Percentiles rank a stretch among this genome's conserved stretches.
phyloP scores from a whole-genome alignment of 2,329 filamentous ascomycete species.

The Onygenales sp. region DNA sequence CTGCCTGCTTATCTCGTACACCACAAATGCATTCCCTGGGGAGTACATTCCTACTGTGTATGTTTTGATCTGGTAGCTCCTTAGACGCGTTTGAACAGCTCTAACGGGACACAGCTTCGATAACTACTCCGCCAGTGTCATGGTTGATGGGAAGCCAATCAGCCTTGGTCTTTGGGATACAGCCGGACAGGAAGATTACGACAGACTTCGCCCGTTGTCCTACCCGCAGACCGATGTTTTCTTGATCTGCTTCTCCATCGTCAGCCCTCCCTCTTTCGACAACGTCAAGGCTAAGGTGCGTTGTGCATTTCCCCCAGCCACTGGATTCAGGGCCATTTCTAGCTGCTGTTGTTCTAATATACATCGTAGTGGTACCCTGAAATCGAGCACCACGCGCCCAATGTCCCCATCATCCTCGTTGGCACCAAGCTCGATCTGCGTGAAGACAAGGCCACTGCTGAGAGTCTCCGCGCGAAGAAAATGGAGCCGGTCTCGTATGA shows the following conservation, averaged over 20 bases:
- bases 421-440: slow-evolving; percentile 94
- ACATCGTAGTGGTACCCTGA: slow-evolving; percentile 81
- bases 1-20: slow-evolving; percentile 98
- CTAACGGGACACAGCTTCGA: slow-evolving; percentile 60
- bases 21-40: slow-evolving; percentile 98
- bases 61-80: slow-evolving; percentile 14
- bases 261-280: slow-evolving; percentile 94
- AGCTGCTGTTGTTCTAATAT: neutral
- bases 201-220: slow-evolving; percentile 84
- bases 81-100: slow-evolving; percentile 4
- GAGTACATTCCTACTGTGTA: slow-evolving; percentile 96
- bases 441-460: slow-evolving; percentile 74
- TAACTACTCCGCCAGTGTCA: slow-evolving; percentile 98
- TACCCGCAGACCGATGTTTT: slow-evolving; percentile 99
- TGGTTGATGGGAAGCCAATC: slow-evolving; percentile 97
- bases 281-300: slow-evolving; percentile 97
- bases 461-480: slow-evolving; percentile 77
- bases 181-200: slow-evolving; percentile 96
- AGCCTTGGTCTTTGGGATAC: slow-evolving; percentile 98
- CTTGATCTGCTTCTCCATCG: slow-evolving; percentile 96
- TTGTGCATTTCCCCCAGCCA: slow-evolving; percentile 6
- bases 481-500: slow-evolving; percentile 97
- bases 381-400: slow-evolving; percentile 92
- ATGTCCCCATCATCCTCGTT: slow-evolving; percentile 92
- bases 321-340: neutral